Evolutionary conservation across 2,329 filamentous ascomycete genomes (phyloP), one percentile per base, ranked within the genome.

Genomic region (Periconia sp.): DNA sequence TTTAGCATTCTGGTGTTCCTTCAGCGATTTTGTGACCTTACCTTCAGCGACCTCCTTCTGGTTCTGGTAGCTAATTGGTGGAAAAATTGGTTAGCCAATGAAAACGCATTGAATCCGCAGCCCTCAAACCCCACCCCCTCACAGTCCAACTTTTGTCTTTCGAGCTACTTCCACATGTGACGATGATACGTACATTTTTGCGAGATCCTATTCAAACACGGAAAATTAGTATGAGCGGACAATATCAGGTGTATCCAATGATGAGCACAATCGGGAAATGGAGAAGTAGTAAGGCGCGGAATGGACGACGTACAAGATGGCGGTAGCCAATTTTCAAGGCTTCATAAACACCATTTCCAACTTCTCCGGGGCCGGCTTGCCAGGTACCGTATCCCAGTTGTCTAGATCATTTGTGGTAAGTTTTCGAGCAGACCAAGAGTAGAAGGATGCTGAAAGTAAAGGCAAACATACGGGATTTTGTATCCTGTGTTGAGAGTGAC

Each of bases 391-490:
- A 70, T 49, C 68, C 69, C 76, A 71, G 55, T 56, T 68, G 65
- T 44, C 65, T 69, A 66, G 71, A 90, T 11, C 37, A 23, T 20
- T 45, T 30, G 37, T 61, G 37, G 11, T 37, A 13, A 66, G 57
- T 17, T 15, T 17, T 33, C 30, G 23, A 30, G 9, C 42, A 33
- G 37, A 15, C 6, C n/a, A 11, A 2, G 1, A 15, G 15, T 8
- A 19, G 5, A 45, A 35, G 18, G 8, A 17, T 5, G 52, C 5
- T 11, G 3, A 37, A 8, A 27, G 23, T 27, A 27, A 27, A 27
- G 23, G 5, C 87, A 86, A 62, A 55, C 64, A 11, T 60, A 68
- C 65, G 67, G 88, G 61, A 94, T 70, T 56, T 68, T 68, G 59
- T 61, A 23, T 50, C 68, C 68, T 27, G 63, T 64, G 58, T 61